Percentiles rank a stretch among this genome's conserved stretches.
Conservation (phyloP, 805 yeast genomes). For the Ogataea nonfermentans region DNA sequence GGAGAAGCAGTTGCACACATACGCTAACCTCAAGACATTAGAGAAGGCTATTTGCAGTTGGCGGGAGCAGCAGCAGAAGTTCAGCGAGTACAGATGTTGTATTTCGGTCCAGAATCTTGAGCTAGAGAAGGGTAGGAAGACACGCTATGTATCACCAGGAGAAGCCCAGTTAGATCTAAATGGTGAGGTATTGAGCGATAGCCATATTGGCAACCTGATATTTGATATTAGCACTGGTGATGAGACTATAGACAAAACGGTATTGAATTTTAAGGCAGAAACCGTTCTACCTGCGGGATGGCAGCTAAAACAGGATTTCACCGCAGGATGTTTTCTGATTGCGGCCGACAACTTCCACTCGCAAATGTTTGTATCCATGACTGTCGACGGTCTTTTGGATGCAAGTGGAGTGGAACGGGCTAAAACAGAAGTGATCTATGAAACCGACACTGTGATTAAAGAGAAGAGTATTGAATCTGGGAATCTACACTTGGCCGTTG, state of each 20-base stretch:
- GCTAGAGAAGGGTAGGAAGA: slow-evolving; percentile 6
- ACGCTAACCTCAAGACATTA: slow-evolving; percentile 11
- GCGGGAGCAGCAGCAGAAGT: slow-evolving; percentile 9
- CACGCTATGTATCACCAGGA: slow-evolving; percentile 4
- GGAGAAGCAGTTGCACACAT: slow-evolving; percentile 7
- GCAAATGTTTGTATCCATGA: slow-evolving; percentile 15
- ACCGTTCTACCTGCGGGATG: slow-evolving; percentile 12
- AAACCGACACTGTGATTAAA: slow-evolving; percentile 13
- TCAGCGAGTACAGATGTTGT: slow-evolving; percentile 5
- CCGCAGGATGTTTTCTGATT: slow-evolving; percentile 10
- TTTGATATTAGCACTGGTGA: slow-evolving; percentile 10
- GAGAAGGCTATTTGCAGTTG: slow-evolving; percentile 12
- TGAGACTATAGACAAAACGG: slow-evolving; percentile 1
- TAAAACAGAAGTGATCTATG: slow-evolving; percentile 11
- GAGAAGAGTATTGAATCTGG: slow-evolving; percentile 1
- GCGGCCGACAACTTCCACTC: slow-evolving; percentile 12
- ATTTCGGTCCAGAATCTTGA: slow-evolving; percentile 9
- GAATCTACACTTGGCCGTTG: slow-evolving; percentile 4
- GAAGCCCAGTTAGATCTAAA: slow-evolving; percentile 7
- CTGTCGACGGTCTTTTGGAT: slow-evolving; percentile 13
- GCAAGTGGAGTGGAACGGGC: slow-evolving; percentile 12
- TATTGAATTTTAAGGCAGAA: slow-evolving; percentile 9
- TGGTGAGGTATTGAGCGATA: background rate
- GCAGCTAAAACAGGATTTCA: slow-evolving; percentile 11
- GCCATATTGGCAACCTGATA: slow-evolving; percentile 9